Percentiles rank a stretch among this genome's conserved stretches.
Evolutionary conservation across 1,284 basidiomycete species (phyloP).

Genomic region (Lignosus rhinocerotis): DNA sequence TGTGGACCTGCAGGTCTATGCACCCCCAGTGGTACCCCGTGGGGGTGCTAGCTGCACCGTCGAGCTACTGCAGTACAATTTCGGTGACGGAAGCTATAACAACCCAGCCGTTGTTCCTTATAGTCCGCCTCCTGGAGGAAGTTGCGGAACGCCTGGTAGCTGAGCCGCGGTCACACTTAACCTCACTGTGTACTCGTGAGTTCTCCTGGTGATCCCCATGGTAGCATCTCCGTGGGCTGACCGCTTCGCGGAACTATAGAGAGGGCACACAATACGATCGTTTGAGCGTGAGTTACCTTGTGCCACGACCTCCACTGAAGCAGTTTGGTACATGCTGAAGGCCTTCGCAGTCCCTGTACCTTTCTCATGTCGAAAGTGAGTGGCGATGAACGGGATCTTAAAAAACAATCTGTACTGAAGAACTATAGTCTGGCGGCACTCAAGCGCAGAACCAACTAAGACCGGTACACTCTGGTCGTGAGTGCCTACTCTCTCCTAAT

Average conservation of each 20-base stretch:
- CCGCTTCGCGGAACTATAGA: background rate
- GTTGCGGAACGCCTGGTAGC: conserved; percentile 58
- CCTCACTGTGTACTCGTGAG: conserved; percentile 51
- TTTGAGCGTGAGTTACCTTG: conserved; percentile 50
- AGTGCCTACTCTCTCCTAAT: conserved; percentile 28
- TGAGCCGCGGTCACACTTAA: conserved; percentile 72
- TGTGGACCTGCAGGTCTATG: conserved; percentile 43
- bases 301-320: background rate
- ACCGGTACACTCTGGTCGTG: conserved; percentile 68
- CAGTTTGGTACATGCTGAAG: background rate
- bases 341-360: conserved; percentile 5
- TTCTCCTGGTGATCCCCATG: background rate
- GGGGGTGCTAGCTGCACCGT: conserved; percentile 37
- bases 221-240: background rate
- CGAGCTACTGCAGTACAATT: conserved; percentile 37
- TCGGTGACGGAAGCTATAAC: conserved; percentile 26
- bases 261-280: conserved; percentile 64
- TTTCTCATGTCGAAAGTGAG: conserved; percentile 27
- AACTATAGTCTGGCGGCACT: conserved; percentile 15
- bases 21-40: conserved; percentile 39
- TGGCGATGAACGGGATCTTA: background rate
- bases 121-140: conserved; percentile 58
- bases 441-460: conserved; percentile 23
- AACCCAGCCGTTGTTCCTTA: conserved; percentile 10
- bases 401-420: background rate